Evolutionary conservation across 148 eudicot genomes (phyloP).

Genomic region (Heliosperma pusillum): DNA sequence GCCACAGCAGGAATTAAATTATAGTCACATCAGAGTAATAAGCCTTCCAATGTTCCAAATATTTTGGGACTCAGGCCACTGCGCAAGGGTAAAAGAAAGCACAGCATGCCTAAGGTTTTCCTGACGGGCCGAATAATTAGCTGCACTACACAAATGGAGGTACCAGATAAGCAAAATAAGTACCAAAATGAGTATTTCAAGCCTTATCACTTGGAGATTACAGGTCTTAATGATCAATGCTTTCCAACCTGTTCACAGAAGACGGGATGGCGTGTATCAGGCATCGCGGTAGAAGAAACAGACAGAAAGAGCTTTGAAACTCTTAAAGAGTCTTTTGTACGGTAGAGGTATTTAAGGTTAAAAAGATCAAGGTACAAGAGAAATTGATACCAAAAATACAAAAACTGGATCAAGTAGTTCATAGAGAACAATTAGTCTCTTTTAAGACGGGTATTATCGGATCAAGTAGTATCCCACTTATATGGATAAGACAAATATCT

Average conservation of each 20-base stretch:
- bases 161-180: not conserved
- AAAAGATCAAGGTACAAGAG: no score
- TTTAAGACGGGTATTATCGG: no score
- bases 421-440: no score
- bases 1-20: constrained; percentile 12
- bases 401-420: no score
- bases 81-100: constrained; percentile 7
- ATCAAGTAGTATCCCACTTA: no score
- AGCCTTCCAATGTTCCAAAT: not conserved
- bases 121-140: constrained; percentile 15
- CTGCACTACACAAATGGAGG: constrained; percentile 4
- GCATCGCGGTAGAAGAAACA: not conserved
- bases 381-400: no score
- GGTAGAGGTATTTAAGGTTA: no score
- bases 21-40: not conserved
- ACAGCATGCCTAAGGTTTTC: constrained; percentile 1
- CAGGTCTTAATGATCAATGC: not conserved
- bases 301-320: no score
- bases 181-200: not conserved
- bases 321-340: no score
- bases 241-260: constrained; percentile 10
- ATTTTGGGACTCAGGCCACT: constrained; percentile 4
- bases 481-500: no score
- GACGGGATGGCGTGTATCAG: not conserved
- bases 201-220: not conserved